Evolutionary conservation across 345 rosid genomes (phyloP).

Genomic region (Populus davidiana): DNA sequence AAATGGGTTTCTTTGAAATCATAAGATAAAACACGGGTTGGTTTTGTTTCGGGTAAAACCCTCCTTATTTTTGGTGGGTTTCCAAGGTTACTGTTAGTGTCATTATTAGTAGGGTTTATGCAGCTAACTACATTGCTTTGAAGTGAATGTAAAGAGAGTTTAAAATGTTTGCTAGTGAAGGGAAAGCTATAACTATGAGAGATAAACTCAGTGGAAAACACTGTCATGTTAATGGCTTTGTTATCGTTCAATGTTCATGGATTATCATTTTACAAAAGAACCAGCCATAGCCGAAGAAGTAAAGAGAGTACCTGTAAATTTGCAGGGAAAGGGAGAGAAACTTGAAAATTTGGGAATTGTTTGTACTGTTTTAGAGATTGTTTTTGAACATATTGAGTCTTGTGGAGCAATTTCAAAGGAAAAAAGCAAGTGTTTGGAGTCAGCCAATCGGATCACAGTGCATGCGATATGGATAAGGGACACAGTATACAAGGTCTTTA

Average conservation of each 20-base stretch:
- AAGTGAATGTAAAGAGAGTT: slow-evolving; percentile 33
- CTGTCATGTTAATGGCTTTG: slow-evolving; percentile 24
- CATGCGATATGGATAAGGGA: slow-evolving; percentile 22
- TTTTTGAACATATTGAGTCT: neutral
- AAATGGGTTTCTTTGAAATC: slow-evolving; percentile 58
- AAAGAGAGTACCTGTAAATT: neutral
- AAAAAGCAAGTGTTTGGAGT: no score
- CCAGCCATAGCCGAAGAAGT: no score
- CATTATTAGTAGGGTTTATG: slow-evolving; percentile 13
- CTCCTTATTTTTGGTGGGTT: slow-evolving; percentile 16
- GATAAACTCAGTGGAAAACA: slow-evolving; percentile 34
- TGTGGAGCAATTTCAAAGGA: neutral
- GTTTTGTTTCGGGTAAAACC: slow-evolving; percentile 39
- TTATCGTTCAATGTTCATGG: slow-evolving; percentile 11
- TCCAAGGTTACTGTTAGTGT: slow-evolving; percentile 3
- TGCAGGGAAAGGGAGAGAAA: neutral
- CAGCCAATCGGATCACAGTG: slow-evolving; percentile 7
- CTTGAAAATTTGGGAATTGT: neutral
- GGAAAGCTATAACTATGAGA: slow-evolving; percentile 18
- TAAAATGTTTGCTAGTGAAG: slow-evolving; percentile 20
- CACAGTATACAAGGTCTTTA: neutral
- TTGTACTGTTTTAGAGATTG: neutral
- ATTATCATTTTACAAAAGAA: slow-evolving; percentile 1
- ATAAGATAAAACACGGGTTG: slow-evolving; percentile 45
- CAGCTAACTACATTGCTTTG: slow-evolving; percentile 19